A percentile compares a stretch with the other conserved stretches of the same genome.
These are phyloP conservation scores for Fraxinus angustifolia DNA, from an alignment of 305 asterid species.

Conservation along the genomic window DNA sequence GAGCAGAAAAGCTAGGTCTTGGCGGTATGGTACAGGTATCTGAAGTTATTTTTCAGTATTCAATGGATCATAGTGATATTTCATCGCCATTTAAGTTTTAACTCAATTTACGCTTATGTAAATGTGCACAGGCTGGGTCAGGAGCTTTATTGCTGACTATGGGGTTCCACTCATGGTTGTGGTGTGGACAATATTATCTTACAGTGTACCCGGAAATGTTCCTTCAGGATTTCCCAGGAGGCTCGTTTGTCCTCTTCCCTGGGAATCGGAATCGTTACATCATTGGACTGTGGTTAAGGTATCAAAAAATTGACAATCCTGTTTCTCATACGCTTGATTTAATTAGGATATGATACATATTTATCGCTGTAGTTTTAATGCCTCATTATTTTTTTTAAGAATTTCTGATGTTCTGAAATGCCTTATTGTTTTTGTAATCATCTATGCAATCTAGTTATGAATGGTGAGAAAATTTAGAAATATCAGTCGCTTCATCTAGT, in stretches of 20 bases:
- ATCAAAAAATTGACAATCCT: constrained; percentile 7
- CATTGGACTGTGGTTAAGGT: constrained; percentile 89
- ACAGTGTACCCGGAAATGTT: constrained; percentile 45
- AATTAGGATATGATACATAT: not conserved
- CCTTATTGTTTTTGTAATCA: not conserved
- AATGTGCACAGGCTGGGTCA: constrained; percentile 49
- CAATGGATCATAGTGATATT: not conserved
- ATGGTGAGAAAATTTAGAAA: not conserved
- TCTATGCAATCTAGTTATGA: not conserved
- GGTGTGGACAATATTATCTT: constrained; percentile 71
- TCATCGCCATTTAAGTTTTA: not conserved
- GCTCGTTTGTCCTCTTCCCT: constrained; percentile 73
- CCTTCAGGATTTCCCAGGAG: constrained; percentile 81
- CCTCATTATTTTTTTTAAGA: not conserved
- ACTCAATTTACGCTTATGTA: not conserved
- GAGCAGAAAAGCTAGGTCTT: constrained; percentile 79
- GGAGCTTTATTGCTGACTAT: constrained; percentile 80
- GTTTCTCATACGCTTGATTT: not conserved
- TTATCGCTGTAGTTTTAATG: not conserved
- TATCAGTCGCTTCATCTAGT: not conserved
- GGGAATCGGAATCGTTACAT: constrained; percentile 60
- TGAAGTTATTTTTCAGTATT: not conserved
- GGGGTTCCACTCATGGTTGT: constrained; percentile 82
- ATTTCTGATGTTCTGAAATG: not conserved
- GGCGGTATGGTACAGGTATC: constrained; percentile 81